Evolutionary conservation across 768 basidiomycete genomes (phyloP).

Genomic region (Phylloporus sp.): DNA sequence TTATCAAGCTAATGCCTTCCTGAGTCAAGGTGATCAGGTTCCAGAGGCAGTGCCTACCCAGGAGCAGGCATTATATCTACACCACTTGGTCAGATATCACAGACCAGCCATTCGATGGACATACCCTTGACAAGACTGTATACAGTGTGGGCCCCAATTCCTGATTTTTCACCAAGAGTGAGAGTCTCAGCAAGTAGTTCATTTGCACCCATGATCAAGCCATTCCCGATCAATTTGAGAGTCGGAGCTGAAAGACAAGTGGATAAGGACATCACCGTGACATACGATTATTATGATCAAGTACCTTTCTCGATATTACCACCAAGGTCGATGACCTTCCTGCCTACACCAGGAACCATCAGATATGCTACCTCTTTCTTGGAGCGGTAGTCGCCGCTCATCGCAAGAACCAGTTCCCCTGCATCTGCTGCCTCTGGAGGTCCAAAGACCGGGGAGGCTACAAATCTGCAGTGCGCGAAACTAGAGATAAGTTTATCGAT

Average conservation of each 20-base stretch:
- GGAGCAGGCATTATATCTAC: conserved; percentile 69
- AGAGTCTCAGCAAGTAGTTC: conserved; percentile 81
- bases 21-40: conserved; percentile 1
- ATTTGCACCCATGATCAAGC: conserved; percentile 67
- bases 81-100: conserved; percentile 14
- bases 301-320: conserved; percentile 79
- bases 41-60: conserved; percentile 31
- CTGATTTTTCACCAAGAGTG: conserved; percentile 80
- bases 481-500: conserved; percentile 63
- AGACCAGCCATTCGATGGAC: neutral
- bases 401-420: conserved; percentile 63
- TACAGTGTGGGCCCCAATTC: conserved; percentile 62
- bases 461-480: conserved; percentile 54
- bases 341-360: conserved; percentile 74
- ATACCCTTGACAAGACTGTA: conserved; percentile 54
- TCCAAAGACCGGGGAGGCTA: conserved; percentile 77
- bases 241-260: conserved; percentile 44
- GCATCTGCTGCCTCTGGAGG: conserved; percentile 61
- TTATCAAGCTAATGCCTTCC: conserved; percentile 37
- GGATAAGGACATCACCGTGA: neutral
- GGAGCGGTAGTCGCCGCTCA: conserved; percentile 76
- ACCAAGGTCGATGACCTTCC: conserved; percentile 77
- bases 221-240: conserved; percentile 78
- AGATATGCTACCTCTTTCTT: conserved; percentile 77
- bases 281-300: neutral